Base-by-base conservation (phyloP, 192 early-diverging fungal genomes). In the Backusella westeae region DNA sequence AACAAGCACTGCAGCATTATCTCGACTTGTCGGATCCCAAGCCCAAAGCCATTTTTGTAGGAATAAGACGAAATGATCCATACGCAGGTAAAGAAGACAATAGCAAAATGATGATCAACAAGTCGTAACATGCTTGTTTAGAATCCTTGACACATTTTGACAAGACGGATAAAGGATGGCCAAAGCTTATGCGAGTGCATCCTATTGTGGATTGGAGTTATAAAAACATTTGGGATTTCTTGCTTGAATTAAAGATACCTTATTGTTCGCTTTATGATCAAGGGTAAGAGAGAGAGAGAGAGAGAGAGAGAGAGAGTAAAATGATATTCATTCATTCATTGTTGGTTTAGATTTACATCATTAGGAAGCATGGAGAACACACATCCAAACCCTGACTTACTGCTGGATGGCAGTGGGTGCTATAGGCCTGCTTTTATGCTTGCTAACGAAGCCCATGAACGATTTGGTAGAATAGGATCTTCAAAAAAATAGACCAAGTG, bases 181-280 rank as follows among this genome's bases (percentile, higher is more conserved):
- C 97, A 34, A 77, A 84, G 52, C 89, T 96, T 75, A 94, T 97
- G 90, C 91, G 97, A 1, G 89, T 98, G 5, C 94, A 97, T 73
- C 96, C 97, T 6, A 91, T 99, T 17, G 81, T 99, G 19, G 93
- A 98, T 82, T 98, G 96, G 96, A 74, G 83, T 17, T 98, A 96
- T 74, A 85, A 88, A 32, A 87, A 94, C 35, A 85, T 99, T 66
- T 99, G 97, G 97, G 83, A 86, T 1, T 94, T 90, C 74, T 84
- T 97, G 69, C 77, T 78, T 23, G 39, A 67, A 21, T 81, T 93
- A 29, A 84, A 84, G 14, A 87, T 97, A 38, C 91, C 89, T 63
- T 97, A 97, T 82, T 99, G 96, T 83, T 84, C 84, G 0, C 86
- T 98, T 63, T 99, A 99, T 75, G 95, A 99, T 77, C 76, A 90